phyloP scores from a whole-genome alignment of 352 stramenopile genomes.

The Phytophthora sp. region DNA sequence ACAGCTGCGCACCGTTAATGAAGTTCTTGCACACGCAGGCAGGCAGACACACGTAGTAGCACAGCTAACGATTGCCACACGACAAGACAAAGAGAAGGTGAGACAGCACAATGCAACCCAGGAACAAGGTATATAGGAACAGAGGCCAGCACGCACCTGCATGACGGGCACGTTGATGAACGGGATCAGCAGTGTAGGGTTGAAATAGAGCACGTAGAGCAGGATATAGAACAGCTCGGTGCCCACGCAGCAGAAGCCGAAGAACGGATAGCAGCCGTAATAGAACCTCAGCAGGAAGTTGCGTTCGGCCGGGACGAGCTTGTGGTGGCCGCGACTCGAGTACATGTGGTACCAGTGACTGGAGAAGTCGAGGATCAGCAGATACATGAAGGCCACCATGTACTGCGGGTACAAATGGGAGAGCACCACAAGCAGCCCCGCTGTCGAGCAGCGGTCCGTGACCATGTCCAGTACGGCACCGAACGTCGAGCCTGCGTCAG shows the following conservation, averaged over 20 bases:
- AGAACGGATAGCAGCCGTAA: conserved; percentile 93
- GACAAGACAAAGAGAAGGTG: not conserved
- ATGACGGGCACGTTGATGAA: conserved; percentile 59
- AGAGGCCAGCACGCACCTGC: conserved; percentile 40
- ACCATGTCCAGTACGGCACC: conserved; percentile 98
- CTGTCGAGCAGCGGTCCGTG: conserved; percentile 97
- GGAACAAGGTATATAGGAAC: not conserved
- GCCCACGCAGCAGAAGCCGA: conserved; percentile 93
- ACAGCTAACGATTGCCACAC: conserved; percentile 50
- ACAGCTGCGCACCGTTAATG: conserved; percentile 93
- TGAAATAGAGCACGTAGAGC: conserved; percentile 90
- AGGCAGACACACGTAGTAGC: conserved; percentile 89
- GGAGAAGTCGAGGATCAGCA: conserved; percentile 96
- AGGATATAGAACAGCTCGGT: conserved; percentile 93
- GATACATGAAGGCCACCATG: conserved; percentile 82
- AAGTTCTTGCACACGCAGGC: conserved; percentile 93
- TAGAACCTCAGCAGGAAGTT: conserved; percentile 96
- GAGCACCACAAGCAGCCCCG: conserved; percentile 95
- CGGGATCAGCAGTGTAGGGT: conserved; percentile 68
- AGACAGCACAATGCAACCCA: conserved; percentile 5
- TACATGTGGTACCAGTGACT: conserved; percentile 99
- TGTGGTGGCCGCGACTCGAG: conserved; percentile 95
- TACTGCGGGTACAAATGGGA: conserved; percentile 91
- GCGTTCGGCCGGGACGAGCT: conserved; percentile 89
- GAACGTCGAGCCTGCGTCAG: conserved; percentile 84